A percentile compares a stretch with the other conserved stretches of the same genome.
phyloP scores from a whole-genome alignment of 192 early-diverging fungal species.

The Coemansia sp. region DNA sequence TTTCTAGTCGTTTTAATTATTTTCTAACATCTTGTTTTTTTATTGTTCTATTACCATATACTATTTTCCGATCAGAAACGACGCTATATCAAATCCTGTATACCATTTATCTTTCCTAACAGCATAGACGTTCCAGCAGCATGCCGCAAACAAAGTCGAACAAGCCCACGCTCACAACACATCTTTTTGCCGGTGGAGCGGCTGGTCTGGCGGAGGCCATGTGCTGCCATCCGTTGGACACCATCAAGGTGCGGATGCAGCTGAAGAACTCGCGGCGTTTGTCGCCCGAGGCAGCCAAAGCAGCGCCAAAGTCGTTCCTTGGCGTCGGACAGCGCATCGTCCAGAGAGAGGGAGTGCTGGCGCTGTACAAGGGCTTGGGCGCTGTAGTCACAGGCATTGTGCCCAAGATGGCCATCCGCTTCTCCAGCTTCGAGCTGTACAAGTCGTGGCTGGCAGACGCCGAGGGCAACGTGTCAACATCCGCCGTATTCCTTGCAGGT shows the following conservation, averaged over 20 bases:
- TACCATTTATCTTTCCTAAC: neutral
- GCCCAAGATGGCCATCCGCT: constrained; percentile 99
- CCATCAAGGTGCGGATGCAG: constrained; percentile 98
- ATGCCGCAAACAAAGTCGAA: constrained; percentile 8
- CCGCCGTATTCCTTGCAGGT: constrained; percentile 79
- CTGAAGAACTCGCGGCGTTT: constrained; percentile 64
- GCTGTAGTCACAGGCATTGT: constrained; percentile 96
- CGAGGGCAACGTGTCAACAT: constrained; percentile 64
- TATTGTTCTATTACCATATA: constrained; percentile 1
- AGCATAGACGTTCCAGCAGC: neutral
- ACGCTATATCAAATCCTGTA: neutral
- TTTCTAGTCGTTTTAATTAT: neutral
- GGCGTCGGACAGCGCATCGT: constrained; percentile 84
- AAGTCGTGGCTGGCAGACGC: constrained; percentile 75
- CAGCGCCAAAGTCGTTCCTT: constrained; percentile 63
- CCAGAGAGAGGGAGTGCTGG: constrained; percentile 81
- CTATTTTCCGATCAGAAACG: neutral
- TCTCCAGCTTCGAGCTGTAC: constrained; percentile 94
- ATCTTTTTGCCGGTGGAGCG: constrained; percentile 85
- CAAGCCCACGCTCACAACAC: constrained; percentile 69
- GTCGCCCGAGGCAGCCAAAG: constrained; percentile 3
- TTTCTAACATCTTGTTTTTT: neutral
- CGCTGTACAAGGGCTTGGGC: constrained; percentile 96
- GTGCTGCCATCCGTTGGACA: constrained; percentile 92
- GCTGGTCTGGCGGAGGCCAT: constrained; percentile 91